phyloP scores from a whole-genome alignment of 148 eudicot genomes.

The Oxyria digyna region DNA sequence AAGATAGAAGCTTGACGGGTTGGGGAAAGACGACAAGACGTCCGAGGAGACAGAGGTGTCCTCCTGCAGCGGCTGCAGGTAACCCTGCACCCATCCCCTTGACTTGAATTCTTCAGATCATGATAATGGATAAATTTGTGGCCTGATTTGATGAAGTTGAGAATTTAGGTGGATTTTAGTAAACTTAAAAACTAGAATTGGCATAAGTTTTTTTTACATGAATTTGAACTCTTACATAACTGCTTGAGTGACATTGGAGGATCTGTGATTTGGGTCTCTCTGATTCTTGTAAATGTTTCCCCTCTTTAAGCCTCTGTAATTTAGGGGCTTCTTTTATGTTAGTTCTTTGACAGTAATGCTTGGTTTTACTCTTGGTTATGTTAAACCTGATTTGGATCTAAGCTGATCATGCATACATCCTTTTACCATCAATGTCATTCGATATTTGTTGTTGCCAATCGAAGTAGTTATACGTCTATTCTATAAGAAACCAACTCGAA shows the following conservation, averaged over 20 bases:
- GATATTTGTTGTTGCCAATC: too few relatives aligned
- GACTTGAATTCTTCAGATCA: neutral
- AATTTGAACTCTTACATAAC: neutral
- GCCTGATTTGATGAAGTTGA: neutral
- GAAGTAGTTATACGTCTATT: neutral
- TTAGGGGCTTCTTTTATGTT: neutral
- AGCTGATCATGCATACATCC: neutral
- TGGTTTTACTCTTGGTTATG: neutral
- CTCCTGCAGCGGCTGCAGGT: conserved; percentile 26
- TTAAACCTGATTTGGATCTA: neutral
- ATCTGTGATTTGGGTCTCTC: neutral
- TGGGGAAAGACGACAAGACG: conserved; percentile 96
- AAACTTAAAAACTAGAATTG: neutral
- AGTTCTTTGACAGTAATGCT: neutral
- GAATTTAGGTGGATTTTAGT: conserved; percentile 2
- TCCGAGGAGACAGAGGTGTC: conserved; percentile 67
- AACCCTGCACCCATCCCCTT: conserved; percentile 17
- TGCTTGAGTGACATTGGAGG: neutral
- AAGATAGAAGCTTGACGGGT: conserved; percentile 66
- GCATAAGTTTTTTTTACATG: neutral
- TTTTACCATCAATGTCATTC: neutral
- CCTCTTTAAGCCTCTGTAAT: neutral
- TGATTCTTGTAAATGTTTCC: neutral
- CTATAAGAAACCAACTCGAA: too few relatives aligned
- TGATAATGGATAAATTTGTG: neutral